Evolutionary conservation across 1,284 basidiomycete species (phyloP), one percentile per base, ranked within the genome.

Genomic region (Flammula alnicola): DNA sequence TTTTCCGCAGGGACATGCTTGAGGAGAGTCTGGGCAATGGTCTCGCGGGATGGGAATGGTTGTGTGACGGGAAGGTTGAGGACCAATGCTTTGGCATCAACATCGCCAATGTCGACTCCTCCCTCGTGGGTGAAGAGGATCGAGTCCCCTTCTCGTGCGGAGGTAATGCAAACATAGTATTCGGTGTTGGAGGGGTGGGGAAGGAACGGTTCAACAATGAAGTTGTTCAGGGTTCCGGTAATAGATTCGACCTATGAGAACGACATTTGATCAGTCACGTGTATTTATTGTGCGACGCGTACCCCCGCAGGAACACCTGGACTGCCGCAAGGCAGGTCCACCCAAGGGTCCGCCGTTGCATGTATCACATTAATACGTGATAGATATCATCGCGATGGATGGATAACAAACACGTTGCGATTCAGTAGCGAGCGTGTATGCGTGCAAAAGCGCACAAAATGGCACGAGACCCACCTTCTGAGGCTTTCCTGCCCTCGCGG

Each of bases 111-210:
- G 66, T 99, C 96, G 45, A 99, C 95, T 81, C 97, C 96, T 63
- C 96, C 97, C 71, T 98, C 95, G 73, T 98, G 95, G 40, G 96
- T 98, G 83, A 99, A 99, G 67, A 98, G 90, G 69, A 99, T 97
- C 56, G 88, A 84, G 70, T 99, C 96, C 54, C 93, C 95, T 68
- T 98, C 92, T 62, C 96, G 92, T 19, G 84, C 85, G 26, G 96
- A 98, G 75, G 90, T 98, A 76, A 99, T 93, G 76, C 96, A 99
- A 67, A 99, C 91, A 74, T 98, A 99, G 78, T 94, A 98, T 71
- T 99, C 96, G 60, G 93, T 92, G 70, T 95, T 80, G 54, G 92
- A 84, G 3, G 92, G 88, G 70, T 99, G 96, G 44, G 96, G 96
- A 52, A 96, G 82, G 86, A 99, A 98, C 27, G 96, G 96, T 77